Percentiles rank a stretch among this genome's conserved stretches.
These are phyloP conservation scores for Prunus yedoensis DNA, from an alignment of 331 rosid species.

Conservation along the genomic window DNA sequence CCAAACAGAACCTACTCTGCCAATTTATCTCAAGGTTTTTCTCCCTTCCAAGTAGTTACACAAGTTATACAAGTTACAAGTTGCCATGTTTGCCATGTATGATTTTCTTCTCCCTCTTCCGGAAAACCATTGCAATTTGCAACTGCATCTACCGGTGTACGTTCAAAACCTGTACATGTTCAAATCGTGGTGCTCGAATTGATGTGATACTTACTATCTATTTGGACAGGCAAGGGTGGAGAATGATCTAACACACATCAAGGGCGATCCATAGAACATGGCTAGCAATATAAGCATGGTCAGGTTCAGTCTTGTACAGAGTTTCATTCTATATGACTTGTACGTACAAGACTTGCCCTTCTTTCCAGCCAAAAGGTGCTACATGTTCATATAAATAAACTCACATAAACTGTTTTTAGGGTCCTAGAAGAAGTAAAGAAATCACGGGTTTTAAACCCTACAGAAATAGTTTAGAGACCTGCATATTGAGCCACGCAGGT, in stretches of 20 bases:
- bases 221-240: conserved; percentile 78
- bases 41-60: conserved; percentile 6
- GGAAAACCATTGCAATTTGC: conserved; percentile 9
- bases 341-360: conserved; percentile 79
- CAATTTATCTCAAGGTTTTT: conserved; percentile 79
- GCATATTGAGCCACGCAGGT: background rate
- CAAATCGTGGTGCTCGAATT: conserved; percentile 37
- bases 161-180: conserved; percentile 25
- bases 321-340: conserved; percentile 57
- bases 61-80: background rate
- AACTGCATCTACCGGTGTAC: conserved; percentile 31
- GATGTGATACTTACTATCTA: conserved; percentile 56
- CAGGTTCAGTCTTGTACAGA: conserved; percentile 95
- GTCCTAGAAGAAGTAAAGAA: conserved; percentile 26
- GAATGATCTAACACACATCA: conserved; percentile 49
- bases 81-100: conserved; percentile 9
- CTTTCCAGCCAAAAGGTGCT: conserved; percentile 38
- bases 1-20: conserved; percentile 85
- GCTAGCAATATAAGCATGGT: conserved; percentile 67
- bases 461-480: conserved; percentile 18
- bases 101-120: conserved; percentile 15
- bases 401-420: background rate
- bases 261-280: conserved; percentile 69
- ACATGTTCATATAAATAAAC: background rate
- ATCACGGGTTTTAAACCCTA: background rate